A percentile compares a stretch with the other conserved stretches of the same genome.
phyloP scores from a whole-genome alignment of 2,329 filamentous ascomycete genomes.

The Apiospora kogelbergensis region DNA sequence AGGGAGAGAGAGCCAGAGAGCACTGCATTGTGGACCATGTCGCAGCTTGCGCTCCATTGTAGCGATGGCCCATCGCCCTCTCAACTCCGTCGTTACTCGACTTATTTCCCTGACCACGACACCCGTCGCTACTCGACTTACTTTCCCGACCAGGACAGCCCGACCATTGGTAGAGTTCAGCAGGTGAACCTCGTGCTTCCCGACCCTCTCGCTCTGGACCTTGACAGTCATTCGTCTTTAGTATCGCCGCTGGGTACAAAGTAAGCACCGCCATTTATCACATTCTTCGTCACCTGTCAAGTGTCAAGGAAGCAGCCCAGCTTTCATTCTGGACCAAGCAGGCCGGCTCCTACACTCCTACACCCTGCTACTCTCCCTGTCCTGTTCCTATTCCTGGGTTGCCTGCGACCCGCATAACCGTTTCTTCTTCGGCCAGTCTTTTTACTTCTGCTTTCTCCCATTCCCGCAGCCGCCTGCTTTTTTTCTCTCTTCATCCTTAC shows the following conservation, averaged over 20 bases:
- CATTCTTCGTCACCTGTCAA: background rate
- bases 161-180: constrained; percentile 8
- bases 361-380: background rate
- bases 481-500: background rate
- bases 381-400: background rate
- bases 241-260: constrained; percentile 3
- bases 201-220: background rate
- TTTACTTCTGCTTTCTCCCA: constrained; percentile 3
- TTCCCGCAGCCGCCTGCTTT: background rate
- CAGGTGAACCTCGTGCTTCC: background rate
- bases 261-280: background rate
- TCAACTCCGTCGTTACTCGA: constrained; percentile 1
- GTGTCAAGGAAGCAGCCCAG: background rate
- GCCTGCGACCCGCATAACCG: constrained; percentile 8
- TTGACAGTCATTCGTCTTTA: background rate
- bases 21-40: constrained; percentile 7
- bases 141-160: constrained; percentile 9
- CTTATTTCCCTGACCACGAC: constrained; percentile 4
- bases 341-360: background rate
- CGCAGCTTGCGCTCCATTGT: constrained; percentile 6
- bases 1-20: background rate
- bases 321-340: too few relatives aligned
- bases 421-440: constrained; percentile 5
- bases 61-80: constrained; percentile 8
- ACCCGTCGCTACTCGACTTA: constrained; percentile 3